Conservation (phyloP, 75 land plant species). For the Larix kaempferi region DNA sequence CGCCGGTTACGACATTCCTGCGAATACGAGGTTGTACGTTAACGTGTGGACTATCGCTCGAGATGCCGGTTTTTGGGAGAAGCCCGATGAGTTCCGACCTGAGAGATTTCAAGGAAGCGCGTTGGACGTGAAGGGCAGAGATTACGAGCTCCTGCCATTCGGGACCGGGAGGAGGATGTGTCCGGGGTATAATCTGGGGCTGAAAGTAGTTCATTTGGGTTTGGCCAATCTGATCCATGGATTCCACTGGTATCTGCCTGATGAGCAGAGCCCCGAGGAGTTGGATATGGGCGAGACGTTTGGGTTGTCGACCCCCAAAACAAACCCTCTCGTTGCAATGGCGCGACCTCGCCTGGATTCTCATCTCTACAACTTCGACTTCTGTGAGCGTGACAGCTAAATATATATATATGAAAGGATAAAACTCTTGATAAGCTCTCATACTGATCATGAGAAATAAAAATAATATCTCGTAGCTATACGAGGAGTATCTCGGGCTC, state of each 20-base stretch:
- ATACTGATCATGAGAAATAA: too few species aligned
- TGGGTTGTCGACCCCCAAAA: conserved; percentile 34
- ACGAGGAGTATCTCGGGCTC: too few species aligned
- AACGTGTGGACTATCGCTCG: conserved; percentile 62
- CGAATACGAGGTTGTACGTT: conserved; percentile 32
- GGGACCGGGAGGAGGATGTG: conserved; percentile 55
- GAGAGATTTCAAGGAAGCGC: conserved; percentile 35
- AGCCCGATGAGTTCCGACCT: conserved; percentile 44
- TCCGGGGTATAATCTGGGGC: conserved; percentile 42
- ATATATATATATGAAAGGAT: too few species aligned
- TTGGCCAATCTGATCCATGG: conserved; percentile 39
- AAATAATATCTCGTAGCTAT: too few species aligned
- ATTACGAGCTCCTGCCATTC: conserved; percentile 53
- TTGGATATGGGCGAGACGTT: conserved; percentile 38
- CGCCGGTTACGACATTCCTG: conserved; percentile 38
- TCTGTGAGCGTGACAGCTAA: too few species aligned
- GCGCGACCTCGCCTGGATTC: conserved; percentile 12
- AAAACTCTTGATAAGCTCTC: too few species aligned
- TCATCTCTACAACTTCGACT: too few species aligned
- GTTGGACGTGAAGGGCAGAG: conserved; percentile 40
- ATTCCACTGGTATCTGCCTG: conserved; percentile 35
- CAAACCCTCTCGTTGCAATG: conserved; percentile 22
- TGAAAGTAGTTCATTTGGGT: conserved; percentile 27
- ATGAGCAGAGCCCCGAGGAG: background rate
- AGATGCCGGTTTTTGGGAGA: conserved; percentile 45